phyloP scores from a whole-genome alignment of 345 rosid genomes.

The Lepidium africanum region DNA sequence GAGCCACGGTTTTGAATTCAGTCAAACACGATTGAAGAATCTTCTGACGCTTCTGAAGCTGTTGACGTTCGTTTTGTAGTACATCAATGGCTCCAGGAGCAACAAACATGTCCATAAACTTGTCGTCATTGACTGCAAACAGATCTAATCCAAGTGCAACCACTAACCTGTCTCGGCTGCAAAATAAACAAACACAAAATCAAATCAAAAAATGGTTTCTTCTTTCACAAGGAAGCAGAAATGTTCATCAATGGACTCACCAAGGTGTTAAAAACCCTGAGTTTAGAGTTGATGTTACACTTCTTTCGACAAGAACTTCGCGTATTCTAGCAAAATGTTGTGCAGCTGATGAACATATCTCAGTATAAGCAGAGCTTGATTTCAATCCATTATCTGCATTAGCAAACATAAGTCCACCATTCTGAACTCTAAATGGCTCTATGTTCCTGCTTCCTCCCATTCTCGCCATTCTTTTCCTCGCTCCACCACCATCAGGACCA shows the following conservation, averaged over 20 bases:
- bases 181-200: not conserved
- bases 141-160: slow-evolving; percentile 80
- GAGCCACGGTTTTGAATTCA: slow-evolving; percentile 75
- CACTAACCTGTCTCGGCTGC: slow-evolving; percentile 71
- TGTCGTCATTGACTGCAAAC: slow-evolving; percentile 82
- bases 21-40: slow-evolving; percentile 79
- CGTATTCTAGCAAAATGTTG: slow-evolving; percentile 90
- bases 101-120: slow-evolving; percentile 92
- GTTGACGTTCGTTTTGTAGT: slow-evolving; percentile 59
- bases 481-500: slow-evolving; percentile 54
- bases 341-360: slow-evolving; percentile 85
- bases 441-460: slow-evolving; percentile 49
- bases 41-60: slow-evolving; percentile 80
- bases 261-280: slow-evolving; percentile 93
- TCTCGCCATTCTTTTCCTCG: slow-evolving; percentile 67
- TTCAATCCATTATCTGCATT: slow-evolving; percentile 46
- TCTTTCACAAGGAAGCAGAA: not conserved
- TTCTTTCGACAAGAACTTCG: slow-evolving; percentile 83
- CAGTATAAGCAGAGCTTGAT: slow-evolving; percentile 66
- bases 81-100: slow-evolving; percentile 87
- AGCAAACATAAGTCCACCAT: slow-evolving; percentile 54
- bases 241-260: slow-evolving; percentile 34
- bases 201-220: not conserved
- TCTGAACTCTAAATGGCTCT: slow-evolving; percentile 50
- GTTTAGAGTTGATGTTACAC: slow-evolving; percentile 83